These are phyloP conservation scores for Sordariomycetes sp. DNA, from an alignment of 2,329 filamentous ascomycete species.

Conservation along the genomic window DNA sequence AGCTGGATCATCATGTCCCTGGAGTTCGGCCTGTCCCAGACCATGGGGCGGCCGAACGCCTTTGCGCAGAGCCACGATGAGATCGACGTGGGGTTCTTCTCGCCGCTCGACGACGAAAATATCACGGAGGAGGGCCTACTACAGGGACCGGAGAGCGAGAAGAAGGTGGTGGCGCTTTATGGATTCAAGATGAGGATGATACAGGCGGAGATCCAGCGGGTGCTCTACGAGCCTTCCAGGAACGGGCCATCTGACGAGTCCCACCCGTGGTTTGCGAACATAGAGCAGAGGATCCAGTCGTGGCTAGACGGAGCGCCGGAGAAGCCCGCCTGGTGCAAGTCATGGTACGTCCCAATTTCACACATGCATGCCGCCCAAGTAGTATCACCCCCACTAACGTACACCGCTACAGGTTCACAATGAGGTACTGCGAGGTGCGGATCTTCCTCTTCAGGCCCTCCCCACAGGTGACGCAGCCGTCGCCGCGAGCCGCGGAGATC, in stretches of 20 bases:
- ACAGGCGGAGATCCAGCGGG: slow-evolving; percentile 79
- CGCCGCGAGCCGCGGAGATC: slow-evolving; percentile 61
- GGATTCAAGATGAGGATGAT: slow-evolving; percentile 85
- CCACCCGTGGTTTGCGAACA: slow-evolving; percentile 78
- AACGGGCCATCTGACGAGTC: slow-evolving; percentile 65
- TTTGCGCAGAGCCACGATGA: slow-evolving; percentile 75
- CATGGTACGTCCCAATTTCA: slow-evolving; percentile 46
- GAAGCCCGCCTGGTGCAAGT: slow-evolving; percentile 60
- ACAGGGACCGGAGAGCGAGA: slow-evolving; percentile 61
- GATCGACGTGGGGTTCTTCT: slow-evolving; percentile 78
- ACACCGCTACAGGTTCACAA: slow-evolving; percentile 43
- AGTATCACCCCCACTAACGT: background rate
- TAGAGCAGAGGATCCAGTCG: slow-evolving; percentile 65
- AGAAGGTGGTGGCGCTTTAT: slow-evolving; percentile 84
- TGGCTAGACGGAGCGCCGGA: slow-evolving; percentile 74
- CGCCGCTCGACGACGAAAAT: slow-evolving; percentile 68
- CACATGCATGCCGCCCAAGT: background rate
- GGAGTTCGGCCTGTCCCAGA: slow-evolving; percentile 81
- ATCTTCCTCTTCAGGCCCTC: slow-evolving; percentile 83
- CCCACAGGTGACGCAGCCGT: slow-evolving; percentile 82
- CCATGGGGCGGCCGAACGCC: slow-evolving; percentile 75
- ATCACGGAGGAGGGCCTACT: slow-evolving; percentile 71
- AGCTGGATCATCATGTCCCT: slow-evolving; percentile 84
- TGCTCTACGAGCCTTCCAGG: slow-evolving; percentile 76
- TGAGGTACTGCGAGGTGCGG: slow-evolving; percentile 76